Evolutionary conservation across 2,329 filamentous ascomycete species (phyloP).

Genomic region (Trichocomaceae sp.): DNA sequence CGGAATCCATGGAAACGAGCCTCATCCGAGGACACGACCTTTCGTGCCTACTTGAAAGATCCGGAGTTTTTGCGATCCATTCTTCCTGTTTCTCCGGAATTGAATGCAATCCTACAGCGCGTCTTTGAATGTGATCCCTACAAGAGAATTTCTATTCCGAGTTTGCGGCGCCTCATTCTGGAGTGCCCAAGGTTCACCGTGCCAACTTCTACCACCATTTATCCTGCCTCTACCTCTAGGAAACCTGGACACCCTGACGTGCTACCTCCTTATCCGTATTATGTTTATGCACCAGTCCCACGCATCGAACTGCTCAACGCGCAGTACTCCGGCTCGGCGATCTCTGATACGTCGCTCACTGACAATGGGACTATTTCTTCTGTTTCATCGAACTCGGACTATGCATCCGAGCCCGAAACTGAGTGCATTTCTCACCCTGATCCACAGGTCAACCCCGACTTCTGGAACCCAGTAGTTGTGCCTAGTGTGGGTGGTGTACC

Average conservation of each 20-base stretch:
- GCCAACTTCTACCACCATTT: slow-evolving; percentile 28
- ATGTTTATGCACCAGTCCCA: slow-evolving; percentile 30
- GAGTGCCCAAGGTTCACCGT: slow-evolving; percentile 66
- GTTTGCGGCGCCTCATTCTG: slow-evolving; percentile 70
- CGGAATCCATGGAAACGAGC: slow-evolving; percentile 99
- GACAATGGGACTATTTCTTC: slow-evolving; percentile 30
- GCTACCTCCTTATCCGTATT: slow-evolving; percentile 29
- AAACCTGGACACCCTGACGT: slow-evolving; percentile 27
- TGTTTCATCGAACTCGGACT: slow-evolving; percentile 27
- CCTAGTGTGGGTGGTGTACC: too few relatives aligned
- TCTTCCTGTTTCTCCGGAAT: slow-evolving; percentile 78
- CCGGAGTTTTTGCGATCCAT: slow-evolving; percentile 87
- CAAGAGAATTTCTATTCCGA: slow-evolving; percentile 71
- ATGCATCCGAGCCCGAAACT: slow-evolving; percentile 25
- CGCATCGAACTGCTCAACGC: slow-evolving; percentile 30
- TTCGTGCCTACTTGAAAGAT: slow-evolving; percentile 80
- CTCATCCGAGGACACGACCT: slow-evolving; percentile 87
- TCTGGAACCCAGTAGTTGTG: slow-evolving; percentile 22
- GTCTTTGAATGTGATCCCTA: slow-evolving; percentile 84
- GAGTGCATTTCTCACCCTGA: slow-evolving; percentile 24
- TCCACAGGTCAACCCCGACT: slow-evolving; percentile 22
- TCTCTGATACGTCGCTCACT: slow-evolving; percentile 34
- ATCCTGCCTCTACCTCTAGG: slow-evolving; percentile 30
- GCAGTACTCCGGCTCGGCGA: slow-evolving; percentile 35
- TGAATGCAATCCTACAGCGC: slow-evolving; percentile 77